phyloP scores from a whole-genome alignment of 768 basidiomycete genomes.

The Mycena latifolia region DNA sequence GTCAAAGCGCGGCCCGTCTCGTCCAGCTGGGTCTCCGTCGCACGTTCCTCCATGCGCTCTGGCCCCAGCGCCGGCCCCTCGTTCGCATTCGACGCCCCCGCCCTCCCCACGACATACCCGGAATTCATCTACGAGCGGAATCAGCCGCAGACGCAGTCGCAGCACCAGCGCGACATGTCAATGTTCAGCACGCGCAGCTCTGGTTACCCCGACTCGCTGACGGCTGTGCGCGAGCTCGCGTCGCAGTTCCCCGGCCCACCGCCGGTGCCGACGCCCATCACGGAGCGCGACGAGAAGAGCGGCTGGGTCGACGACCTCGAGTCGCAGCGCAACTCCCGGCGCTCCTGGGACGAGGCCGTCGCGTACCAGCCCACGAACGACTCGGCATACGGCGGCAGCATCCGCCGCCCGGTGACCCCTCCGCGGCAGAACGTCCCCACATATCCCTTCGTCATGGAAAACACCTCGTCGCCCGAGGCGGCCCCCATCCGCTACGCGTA shows the following conservation, averaged over 20 bases:
- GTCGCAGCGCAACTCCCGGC: slow-evolving; percentile 17
- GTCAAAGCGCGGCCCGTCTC: slow-evolving; percentile 41
- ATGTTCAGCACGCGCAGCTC: slow-evolving; percentile 41
- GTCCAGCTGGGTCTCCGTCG: slow-evolving; percentile 35
- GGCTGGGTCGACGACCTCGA: slow-evolving; percentile 23
- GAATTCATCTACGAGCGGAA: slow-evolving; percentile 29
- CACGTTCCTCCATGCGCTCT: slow-evolving; percentile 34
- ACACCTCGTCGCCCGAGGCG: slow-evolving; percentile 1
- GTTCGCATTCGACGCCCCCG: slow-evolving; percentile 24
- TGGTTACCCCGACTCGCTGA: slow-evolving; percentile 55
- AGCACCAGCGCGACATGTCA: slow-evolving; percentile 27
- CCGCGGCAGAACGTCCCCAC: neutral
- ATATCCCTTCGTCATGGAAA: neutral
- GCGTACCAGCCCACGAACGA: neutral
- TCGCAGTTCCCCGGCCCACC: slow-evolving; percentile 61
- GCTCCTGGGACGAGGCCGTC: neutral
- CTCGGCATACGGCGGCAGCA: slow-evolving; percentile 6
- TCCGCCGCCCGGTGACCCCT: neutral
- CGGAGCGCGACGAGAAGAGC: slow-evolving; percentile 9
- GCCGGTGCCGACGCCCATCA: slow-evolving; percentile 7
- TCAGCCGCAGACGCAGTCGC: neutral
- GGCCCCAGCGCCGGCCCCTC: slow-evolving; percentile 29
- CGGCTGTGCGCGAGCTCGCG: slow-evolving; percentile 64
- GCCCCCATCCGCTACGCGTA: slow-evolving; percentile 17
- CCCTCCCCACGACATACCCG: slow-evolving; percentile 18